A percentile compares a stretch with the other conserved stretches of the same genome.
phyloP scores from a whole-genome alignment of 1,284 basidiomycete species.

The Schizophyllum commune region DNA sequence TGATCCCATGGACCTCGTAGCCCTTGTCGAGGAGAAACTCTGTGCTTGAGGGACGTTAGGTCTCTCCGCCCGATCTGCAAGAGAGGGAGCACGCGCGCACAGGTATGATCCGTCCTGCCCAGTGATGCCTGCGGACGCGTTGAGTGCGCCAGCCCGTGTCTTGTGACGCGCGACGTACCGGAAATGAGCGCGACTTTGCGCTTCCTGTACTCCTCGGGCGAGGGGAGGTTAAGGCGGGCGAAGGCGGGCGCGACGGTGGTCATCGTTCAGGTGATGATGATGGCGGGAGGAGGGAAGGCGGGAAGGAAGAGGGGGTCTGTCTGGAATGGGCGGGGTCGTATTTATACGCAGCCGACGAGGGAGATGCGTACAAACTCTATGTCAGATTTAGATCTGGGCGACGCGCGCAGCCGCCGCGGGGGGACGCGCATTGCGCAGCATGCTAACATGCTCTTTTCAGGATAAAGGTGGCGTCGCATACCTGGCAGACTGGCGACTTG shows the following conservation, averaged over 20 bases:
- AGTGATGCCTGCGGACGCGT: constrained; percentile 62
- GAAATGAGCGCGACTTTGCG: constrained; percentile 87
- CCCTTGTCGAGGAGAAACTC: constrained; percentile 82
- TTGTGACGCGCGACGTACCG: constrained; percentile 38
- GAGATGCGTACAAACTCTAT: too few species aligned
- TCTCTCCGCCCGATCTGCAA: neutral
- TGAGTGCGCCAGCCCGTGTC: constrained; percentile 7
- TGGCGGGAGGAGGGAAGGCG: neutral
- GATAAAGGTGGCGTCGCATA: too few species aligned
- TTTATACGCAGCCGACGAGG: too few species aligned
- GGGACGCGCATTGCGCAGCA: too few species aligned
- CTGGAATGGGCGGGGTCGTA: neutral
- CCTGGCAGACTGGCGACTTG: too few species aligned
- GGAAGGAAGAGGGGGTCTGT: neutral
- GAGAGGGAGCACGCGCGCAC: constrained; percentile 33
- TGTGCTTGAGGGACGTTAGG: constrained; percentile 39
- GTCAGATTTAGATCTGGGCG: too few species aligned
- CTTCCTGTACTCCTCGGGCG: constrained; percentile 74
- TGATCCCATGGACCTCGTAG: constrained; percentile 89
- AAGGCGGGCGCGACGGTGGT: constrained; percentile 20
- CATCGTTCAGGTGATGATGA: neutral
- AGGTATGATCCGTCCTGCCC: constrained; percentile 90
- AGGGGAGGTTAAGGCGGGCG: constrained; percentile 48
- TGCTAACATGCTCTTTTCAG: too few species aligned
- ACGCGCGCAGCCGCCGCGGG: too few species aligned